Evolutionary conservation across 2,329 filamentous ascomycete species (phyloP), one percentile per base, ranked within the genome.

Genomic region (Fusarium xylarioides): DNA sequence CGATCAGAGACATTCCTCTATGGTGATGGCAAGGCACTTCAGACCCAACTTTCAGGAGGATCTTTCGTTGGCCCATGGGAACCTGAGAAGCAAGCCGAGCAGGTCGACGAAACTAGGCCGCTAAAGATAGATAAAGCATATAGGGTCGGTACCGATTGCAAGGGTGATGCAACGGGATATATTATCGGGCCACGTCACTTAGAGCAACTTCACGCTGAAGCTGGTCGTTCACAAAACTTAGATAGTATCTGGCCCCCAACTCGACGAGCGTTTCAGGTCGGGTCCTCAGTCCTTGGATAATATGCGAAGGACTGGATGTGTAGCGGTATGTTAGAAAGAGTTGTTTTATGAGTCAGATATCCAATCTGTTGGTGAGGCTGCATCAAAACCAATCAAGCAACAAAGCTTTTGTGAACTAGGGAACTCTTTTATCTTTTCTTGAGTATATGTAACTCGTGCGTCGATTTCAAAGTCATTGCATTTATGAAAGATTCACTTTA

Each of bases 231-330:
- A n/a, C 15, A 11, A 12, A 37, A 15, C 19, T 34, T 11, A 7
- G 15, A 10, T 37, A 15, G 11, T 1, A 19, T 28, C 32, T 30
- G 15, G 9, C 19, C 19, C 30, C 11, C 7, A 19, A 18, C 4
- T 50, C 42, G 7, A 15, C 7, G 19, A n/a, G 32, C 14, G 2
- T 10, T 32, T 16, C 15, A 32, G 26, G 21, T 6, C 10, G 3
- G 14, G n/a, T 4, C 12, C 11, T 26, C 28, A 5, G 21, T 14
- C 15, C 21, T 62, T 71, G 78, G 12, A 76, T 90, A 43, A 81
- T 77, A 2, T 72, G 79, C 5, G 79, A 73, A 10, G 59, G 73
- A 49, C 46, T 54, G 14, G n/a, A 53, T 28, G 7, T 38, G 4
- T 28, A 26, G 10, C 5, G 3, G 30, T 3, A 30, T 11, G 1